A percentile compares a stretch with the other conserved stretches of the same genome.
These are phyloP conservation scores for Mortierella sp. DNA, from an alignment of 371 early-diverging fungal species.

Conservation along the genomic window DNA sequence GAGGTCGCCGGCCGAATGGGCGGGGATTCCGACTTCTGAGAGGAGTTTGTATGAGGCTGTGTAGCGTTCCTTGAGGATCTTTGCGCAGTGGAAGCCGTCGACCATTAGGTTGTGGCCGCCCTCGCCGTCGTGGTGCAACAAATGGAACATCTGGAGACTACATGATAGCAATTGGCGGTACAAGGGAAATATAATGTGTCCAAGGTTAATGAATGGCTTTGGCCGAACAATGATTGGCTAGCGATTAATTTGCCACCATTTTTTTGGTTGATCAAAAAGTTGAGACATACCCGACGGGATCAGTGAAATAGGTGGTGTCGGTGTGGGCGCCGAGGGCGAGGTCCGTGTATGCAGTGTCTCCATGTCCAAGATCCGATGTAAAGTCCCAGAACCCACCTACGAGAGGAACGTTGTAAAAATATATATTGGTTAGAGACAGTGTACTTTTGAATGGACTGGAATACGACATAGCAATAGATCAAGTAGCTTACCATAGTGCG, in stretches of 20 bases:
- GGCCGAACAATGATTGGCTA: no score
- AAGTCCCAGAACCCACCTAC: constrained; percentile 85
- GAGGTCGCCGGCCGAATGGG: constrained; percentile 91
- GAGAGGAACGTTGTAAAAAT: background rate
- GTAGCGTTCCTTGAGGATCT: constrained; percentile 67
- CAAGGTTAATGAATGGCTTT: background rate
- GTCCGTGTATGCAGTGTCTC: constrained; percentile 92
- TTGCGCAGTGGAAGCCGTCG: constrained; percentile 86
- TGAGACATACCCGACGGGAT: constrained; percentile 78
- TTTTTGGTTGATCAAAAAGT: background rate
- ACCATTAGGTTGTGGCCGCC: constrained; percentile 90
- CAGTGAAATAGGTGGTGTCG: constrained; percentile 94
- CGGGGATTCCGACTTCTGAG: constrained; percentile 69
- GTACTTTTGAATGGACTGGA: background rate
- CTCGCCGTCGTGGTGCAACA: constrained; percentile 77
- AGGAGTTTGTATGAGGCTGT: constrained; percentile 79
- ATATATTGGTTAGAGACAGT: no score
- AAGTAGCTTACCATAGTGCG: constrained; percentile 77
- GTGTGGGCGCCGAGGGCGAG: constrained; percentile 87
- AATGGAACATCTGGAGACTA: constrained; percentile 89
- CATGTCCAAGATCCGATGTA: constrained; percentile 84
- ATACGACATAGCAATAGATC: background rate
- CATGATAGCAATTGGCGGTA: background rate
- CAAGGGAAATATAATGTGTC: background rate
- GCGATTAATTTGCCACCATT: background rate